Conservation (phyloP, 2,329 filamentous ascomycete species). For the Dothistroma septosporum region DNA sequence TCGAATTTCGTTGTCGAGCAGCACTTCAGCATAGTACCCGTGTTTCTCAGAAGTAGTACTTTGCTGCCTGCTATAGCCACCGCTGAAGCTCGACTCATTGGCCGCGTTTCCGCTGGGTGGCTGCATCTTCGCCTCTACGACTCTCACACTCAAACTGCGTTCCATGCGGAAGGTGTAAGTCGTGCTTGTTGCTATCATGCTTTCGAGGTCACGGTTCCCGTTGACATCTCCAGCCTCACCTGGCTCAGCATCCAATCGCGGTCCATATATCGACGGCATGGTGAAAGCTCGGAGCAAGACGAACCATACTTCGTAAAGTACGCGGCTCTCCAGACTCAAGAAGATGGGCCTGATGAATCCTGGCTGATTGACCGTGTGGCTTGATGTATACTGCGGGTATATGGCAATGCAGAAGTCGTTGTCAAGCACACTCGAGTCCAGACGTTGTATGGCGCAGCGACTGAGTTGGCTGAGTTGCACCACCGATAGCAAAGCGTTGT, state of each 20-base stretch:
- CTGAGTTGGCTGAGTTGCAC: conserved; percentile 87
- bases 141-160: conserved; percentile 54
- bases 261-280: conserved; percentile 81
- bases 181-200: conserved; percentile 35
- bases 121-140: conserved; percentile 59
- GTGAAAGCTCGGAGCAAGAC: conserved; percentile 87
- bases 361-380: conserved; percentile 59
- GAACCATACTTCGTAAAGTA: conserved; percentile 97
- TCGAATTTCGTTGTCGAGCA: conserved; percentile 73
- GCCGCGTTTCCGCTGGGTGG: conserved; percentile 28
- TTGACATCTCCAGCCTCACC: conserved; percentile 18
- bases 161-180: conserved; percentile 65
- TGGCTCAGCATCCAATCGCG: conserved; percentile 31
- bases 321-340: conserved; percentile 76
- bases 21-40: conserved; percentile 74
- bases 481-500: conserved; percentile 72
- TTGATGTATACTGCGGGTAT: conserved; percentile 84
- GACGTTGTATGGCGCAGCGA: conserved; percentile 80
- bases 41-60: conserved; percentile 40
- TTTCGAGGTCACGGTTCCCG: conserved; percentile 21
- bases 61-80: conserved; percentile 19
- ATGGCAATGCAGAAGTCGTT: conserved; percentile 93
- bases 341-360: conserved; percentile 84
- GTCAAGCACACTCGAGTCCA: conserved; percentile 85
- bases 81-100: conserved; percentile 23